Evolutionary conservation across 345 rosid species (phyloP).

Genomic region (Brassica napus): DNA sequence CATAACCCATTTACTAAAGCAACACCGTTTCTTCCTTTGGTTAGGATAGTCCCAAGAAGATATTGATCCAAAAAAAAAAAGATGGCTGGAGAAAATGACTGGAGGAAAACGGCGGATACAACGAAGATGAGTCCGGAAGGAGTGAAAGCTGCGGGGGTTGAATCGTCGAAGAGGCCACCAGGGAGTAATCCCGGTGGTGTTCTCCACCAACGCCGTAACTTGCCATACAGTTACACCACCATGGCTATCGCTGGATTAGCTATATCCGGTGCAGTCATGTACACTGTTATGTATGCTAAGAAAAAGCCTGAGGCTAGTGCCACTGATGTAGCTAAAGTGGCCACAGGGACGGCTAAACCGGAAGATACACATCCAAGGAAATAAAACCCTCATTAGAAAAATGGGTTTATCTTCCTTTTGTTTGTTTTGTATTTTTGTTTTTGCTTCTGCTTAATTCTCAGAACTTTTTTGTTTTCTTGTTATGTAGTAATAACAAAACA

Average conservation of each 20-base stretch:
- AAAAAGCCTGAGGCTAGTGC: neutral
- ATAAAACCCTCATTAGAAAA: neutral
- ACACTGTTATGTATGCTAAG: neutral
- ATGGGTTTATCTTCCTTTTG: neutral
- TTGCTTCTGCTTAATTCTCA: conserved; percentile 13
- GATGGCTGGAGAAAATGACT: neutral
- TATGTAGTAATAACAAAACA: conserved; percentile 17
- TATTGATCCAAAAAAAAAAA: neutral
- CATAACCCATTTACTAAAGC: neutral
- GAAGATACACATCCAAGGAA: neutral
- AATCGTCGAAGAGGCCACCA: neutral
- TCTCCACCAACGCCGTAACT: neutral
- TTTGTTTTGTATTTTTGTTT: neutral
- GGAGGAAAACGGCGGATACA: neutral
- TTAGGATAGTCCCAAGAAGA: neutral
- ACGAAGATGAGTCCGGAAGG: neutral
- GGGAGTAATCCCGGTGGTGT: neutral
- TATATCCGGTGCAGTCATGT: neutral
- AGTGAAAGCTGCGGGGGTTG: neutral
- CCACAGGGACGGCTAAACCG: conserved; percentile 2
- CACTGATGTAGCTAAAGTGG: neutral
- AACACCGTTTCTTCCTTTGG: neutral
- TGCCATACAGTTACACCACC: neutral
- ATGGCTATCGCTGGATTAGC: neutral
- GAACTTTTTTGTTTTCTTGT: conserved; percentile 14